Evolutionary conservation across 768 basidiomycete genomes (phyloP), one percentile per base, ranked within the genome.

Genomic region (Boletus barrowsii): DNA sequence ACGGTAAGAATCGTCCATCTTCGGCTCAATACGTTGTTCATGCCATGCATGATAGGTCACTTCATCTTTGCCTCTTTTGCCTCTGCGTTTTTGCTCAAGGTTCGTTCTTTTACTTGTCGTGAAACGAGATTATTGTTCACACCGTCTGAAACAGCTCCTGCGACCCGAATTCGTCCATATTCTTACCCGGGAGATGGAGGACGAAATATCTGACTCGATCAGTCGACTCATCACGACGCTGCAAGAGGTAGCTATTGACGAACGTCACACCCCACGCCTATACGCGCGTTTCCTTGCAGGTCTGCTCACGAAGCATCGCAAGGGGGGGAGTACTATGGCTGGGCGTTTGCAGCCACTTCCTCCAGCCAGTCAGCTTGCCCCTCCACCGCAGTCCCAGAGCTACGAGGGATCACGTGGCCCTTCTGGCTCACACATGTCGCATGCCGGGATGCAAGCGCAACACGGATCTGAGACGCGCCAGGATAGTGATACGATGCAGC

Each of bases 51-150:
- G 14, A 13, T 51, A 84, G 86, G 86, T 3, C 83, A 89, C 64
- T 90, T 90, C 57, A 78, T 91, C 32, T 91, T 90, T 62, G 81
- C 85, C 3, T 81, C 87, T 1, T 92, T 92, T 64, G 89, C 90
- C 1, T 88, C 87, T 24, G 90, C 89, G 1, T 92, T 91, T 73
- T 73, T 92, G 49, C 80, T 91, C 58, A 91, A 90, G 79, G 87
- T 87, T 47, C 10, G 73, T 67, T 43, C 3, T 1, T 40, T 10
- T 26, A 10, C 17, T 5, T 18, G 10, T 37, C 22, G 22, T 30
- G 29, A 29, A 17, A 14, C 8, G 36, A 24, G 2, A n/a, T 13
- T 5, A 15, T 10, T 22, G 22, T 51, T 13, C 47, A 57, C 42
- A 49, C 39, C 33, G 10, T 36, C 49, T 17, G 29, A 36, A 39